Percentiles rank a stretch among this genome's conserved stretches.
Conservation (phyloP, 352 stramenopile genomes). For the Phytophthora podocarpi region DNA sequence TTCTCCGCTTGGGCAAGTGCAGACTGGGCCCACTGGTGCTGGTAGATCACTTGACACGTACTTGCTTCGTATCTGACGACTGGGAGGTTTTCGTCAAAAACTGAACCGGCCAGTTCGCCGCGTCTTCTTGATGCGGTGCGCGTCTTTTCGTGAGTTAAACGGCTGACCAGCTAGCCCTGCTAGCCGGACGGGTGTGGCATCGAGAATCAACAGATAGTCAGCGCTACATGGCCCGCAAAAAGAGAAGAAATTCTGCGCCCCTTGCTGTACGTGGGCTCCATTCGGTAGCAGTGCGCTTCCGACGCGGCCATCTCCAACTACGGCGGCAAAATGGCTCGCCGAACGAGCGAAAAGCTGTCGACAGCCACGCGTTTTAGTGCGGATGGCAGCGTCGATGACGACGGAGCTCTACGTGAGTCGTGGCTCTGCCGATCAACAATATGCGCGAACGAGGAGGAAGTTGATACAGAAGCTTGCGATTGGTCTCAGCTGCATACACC, state of each 20-base stretch:
- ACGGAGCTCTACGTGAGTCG: constrained; percentile 34
- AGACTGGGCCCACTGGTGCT: constrained; percentile 57
- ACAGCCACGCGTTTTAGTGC: constrained; percentile 6
- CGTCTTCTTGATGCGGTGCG: constrained; percentile 36
- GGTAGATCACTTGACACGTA: constrained; percentile 61
- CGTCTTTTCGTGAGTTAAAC: constrained; percentile 24
- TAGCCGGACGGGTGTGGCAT: constrained; percentile 17
- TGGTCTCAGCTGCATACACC: constrained; percentile 35
- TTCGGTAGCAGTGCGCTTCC: constrained; percentile 33
- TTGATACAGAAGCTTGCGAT: constrained; percentile 18
- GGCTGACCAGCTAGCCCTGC: constrained; percentile 10
- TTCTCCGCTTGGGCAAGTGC: constrained; percentile 49
- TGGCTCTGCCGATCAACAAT: constrained; percentile 70
- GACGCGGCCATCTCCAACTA: constrained; percentile 31
- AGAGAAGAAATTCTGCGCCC: constrained; percentile 25
- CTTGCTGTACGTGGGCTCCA: not conserved
- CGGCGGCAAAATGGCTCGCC: constrained; percentile 30
- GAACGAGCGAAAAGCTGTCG: constrained; percentile 20
- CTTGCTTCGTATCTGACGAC: constrained; percentile 61
- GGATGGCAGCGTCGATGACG: constrained; percentile 12
- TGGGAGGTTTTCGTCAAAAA: constrained; percentile 38
- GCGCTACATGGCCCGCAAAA: constrained; percentile 13
- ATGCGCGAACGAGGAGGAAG: constrained; percentile 36
- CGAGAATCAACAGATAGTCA: constrained; percentile 29
- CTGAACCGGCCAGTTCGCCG: constrained; percentile 28